Evolutionary conservation across 140 eudicot species (phyloP), one percentile per base, ranked within the genome.

Genomic region (Senecio squalidus): DNA sequence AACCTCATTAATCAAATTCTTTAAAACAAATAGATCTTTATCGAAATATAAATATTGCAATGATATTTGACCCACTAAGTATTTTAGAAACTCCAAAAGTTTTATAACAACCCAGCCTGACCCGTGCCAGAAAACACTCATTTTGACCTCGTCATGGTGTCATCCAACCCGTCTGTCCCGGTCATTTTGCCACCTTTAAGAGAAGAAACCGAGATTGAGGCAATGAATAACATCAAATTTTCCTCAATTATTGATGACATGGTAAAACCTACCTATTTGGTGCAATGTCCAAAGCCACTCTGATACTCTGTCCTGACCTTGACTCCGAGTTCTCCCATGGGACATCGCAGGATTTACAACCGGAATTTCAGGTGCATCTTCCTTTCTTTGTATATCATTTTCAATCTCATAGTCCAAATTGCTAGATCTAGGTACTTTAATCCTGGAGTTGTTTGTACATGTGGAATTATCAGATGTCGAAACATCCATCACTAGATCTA

Each of bases 201-300:
- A 57, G n/a, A 36, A 26, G 22, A 28, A 48, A 34, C 8, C 31
- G 36, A 64, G 24, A 34, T 49, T 14, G 16, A 49, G 27, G 50
- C 38, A 33, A 49, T 6, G 27, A 51, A 66, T 11, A 60, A 22
- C 11, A 40, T 3, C 46, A 24, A 10, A 18, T 13, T 31, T 29
- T 39, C 59, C 45, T 45, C 33, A 54, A 6, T 30, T 57, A 18
- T n/a, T 53, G 36, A 51, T 46, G 24, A 43, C 31, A 62, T 20
- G 46, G 43, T 33, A 54, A 41, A 48, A 26, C 49, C 57, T 76
- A 90, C 97, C 97, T 64, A 90, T 90, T 56, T 72, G 83, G 61
- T 90, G 97, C 60, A 90, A 78, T 39, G 97, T 90, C 97, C 97
- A 90, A 64, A 83, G 97, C 97, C 97, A 90, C 56, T 90, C 95